Conservation (phyloP, 1,139 yeast species). For the Kurtzmaniella quercitrusa region DNA sequence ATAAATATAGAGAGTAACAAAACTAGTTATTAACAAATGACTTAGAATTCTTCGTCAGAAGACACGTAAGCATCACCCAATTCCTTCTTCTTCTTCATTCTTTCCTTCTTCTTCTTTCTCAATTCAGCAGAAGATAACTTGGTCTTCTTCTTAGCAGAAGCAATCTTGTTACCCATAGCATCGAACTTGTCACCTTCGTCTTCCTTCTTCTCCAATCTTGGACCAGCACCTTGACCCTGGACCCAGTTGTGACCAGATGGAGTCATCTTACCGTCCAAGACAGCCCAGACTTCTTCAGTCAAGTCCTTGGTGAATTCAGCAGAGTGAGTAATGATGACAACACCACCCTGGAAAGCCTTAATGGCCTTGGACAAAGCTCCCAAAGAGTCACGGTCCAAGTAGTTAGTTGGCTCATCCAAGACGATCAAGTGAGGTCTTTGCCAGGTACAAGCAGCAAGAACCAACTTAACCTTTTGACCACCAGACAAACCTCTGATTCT, state of each 20-base stretch:
- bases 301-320: conserved; percentile 99
- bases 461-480: conserved; percentile 99
- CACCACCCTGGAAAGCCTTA: conserved; percentile 99
- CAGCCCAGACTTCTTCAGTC: conserved; percentile 99
- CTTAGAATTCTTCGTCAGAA: conserved; percentile 65
- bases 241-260: conserved; percentile 99
- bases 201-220: conserved; percentile 94
- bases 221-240: conserved; percentile 99
- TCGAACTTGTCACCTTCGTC: conserved; percentile 98
- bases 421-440: conserved; percentile 99
- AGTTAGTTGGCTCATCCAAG: conserved; percentile 98
- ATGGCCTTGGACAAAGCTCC: conserved; percentile 99
- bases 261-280: conserved; percentile 94
- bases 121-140: conserved; percentile 98
- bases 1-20: conserved; percentile 10
- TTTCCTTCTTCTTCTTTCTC: conserved; percentile 99
- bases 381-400: conserved; percentile 98
- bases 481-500: conserved; percentile 99
- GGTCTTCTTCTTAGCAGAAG: conserved; percentile 91
- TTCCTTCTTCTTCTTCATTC: conserved; percentile 99
- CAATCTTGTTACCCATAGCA: conserved; percentile 99
- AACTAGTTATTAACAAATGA: conserved; percentile 6
- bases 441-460: conserved; percentile 99
- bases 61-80: conserved; percentile 98
- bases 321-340: conserved; percentile 98